phyloP scores from a whole-genome alignment of 495 filamentous ascomycete genomes.

The Xylaria bambusicola region DNA sequence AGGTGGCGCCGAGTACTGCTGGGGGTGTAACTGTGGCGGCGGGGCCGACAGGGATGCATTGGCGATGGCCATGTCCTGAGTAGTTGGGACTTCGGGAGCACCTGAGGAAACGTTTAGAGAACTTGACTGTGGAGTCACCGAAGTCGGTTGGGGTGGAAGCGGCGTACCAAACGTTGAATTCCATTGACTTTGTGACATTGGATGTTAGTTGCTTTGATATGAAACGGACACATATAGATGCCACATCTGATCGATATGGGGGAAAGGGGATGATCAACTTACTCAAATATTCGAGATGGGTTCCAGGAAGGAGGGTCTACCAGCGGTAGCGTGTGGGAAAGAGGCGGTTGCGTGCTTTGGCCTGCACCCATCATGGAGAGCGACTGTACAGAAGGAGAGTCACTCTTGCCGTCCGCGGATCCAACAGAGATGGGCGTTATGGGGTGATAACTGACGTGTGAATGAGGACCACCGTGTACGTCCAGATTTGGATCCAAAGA shows the following conservation, averaged over 20 bases:
- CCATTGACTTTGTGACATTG: slow-evolving; percentile 68
- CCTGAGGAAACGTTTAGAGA: slow-evolving; percentile 48
- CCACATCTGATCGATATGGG: neutral
- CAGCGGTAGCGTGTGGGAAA: slow-evolving; percentile 56
- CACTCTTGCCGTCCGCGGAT: slow-evolving; percentile 74
- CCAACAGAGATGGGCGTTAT: slow-evolving; percentile 80
- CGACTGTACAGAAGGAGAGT: slow-evolving; percentile 76
- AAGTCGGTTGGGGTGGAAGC: slow-evolving; percentile 44
- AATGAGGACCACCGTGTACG: slow-evolving; percentile 52
- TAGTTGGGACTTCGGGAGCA: slow-evolving; percentile 52
- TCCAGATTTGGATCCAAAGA: slow-evolving; percentile 49
- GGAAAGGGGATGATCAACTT: slow-evolving; percentile 52
- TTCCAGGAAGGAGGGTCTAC: slow-evolving; percentile 82
- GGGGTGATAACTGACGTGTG: slow-evolving; percentile 79
- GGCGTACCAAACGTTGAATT: slow-evolving; percentile 84
- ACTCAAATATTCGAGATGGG: slow-evolving; percentile 92
- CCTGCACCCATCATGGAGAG: slow-evolving; percentile 72
- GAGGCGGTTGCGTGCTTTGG: slow-evolving; percentile 45
- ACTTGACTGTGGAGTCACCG: slow-evolving; percentile 41
- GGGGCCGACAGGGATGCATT: slow-evolving; percentile 54
- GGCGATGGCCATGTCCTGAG: slow-evolving; percentile 53
- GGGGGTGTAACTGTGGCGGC: slow-evolving; percentile 50
- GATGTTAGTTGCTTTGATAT: slow-evolving; percentile 31
- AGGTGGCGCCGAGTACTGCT: slow-evolving; percentile 57
- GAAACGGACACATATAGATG: neutral